Evolutionary conservation across 352 stramenopile genomes (phyloP).

Genomic region (Phytophthora citrophthora): DNA sequence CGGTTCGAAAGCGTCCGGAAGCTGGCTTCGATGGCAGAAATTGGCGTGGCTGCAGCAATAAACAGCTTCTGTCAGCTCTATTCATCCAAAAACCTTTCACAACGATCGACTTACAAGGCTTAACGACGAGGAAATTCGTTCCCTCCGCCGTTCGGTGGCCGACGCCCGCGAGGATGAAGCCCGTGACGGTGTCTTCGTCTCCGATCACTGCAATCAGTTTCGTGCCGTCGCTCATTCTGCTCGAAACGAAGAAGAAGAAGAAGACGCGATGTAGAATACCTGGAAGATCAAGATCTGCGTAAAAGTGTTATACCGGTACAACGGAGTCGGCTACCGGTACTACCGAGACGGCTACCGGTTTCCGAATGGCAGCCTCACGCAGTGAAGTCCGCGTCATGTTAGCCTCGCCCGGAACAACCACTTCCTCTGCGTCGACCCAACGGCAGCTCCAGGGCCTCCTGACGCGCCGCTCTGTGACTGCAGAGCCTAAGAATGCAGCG

Average conservation of each 20-base stretch:
- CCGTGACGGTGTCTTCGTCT: slow-evolving; percentile 97
- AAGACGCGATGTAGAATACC: slow-evolving; percentile 4
- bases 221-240: slow-evolving; percentile 75
- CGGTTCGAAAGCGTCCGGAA: slow-evolving; percentile 94
- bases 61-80: background rate
- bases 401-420: slow-evolving; percentile 26
- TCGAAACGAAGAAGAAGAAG: slow-evolving; percentile 2
- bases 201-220: slow-evolving; percentile 91
- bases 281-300: background rate
- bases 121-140: slow-evolving; percentile 98
- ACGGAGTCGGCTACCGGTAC: too few relatives aligned
- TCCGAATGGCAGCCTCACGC: too few relatives aligned
- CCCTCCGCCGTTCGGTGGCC: slow-evolving; percentile 95
- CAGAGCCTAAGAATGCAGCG: slow-evolving; percentile 61
- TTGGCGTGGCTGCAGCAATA: slow-evolving; percentile 73
- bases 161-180: slow-evolving; percentile 97
- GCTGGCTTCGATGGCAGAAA: slow-evolving; percentile 91
- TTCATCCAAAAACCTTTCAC: slow-evolving; percentile 9
- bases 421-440: slow-evolving; percentile 34
- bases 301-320: too few relatives aligned
- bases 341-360: too few relatives aligned
- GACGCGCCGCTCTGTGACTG: slow-evolving; percentile 51
- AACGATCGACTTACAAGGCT: slow-evolving; percentile 74
- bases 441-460: slow-evolving; percentile 75
- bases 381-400: slow-evolving; percentile 22